Base-by-base conservation (phyloP, 169 alveolate genomes). In the Eimeria acervulina region DNA sequence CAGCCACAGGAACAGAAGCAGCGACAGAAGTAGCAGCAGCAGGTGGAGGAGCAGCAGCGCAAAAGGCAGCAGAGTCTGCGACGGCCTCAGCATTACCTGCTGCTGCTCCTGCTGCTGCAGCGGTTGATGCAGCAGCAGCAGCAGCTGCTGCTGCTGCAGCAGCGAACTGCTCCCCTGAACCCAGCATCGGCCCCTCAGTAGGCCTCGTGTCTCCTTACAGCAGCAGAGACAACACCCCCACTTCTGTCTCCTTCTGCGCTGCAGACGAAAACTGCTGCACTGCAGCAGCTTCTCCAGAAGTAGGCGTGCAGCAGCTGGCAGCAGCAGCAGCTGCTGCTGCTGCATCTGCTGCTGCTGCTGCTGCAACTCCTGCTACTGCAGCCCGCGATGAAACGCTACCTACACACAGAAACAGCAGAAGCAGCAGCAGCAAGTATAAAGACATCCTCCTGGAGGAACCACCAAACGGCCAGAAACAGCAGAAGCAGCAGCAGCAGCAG, bases 271-370 rank as follows among this genome's bases (percentile, higher is more conserved):
- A 81, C 72, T 81, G 90, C 70, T 61, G 90, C 90, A 81, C 90
- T 2, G 90, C 90, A 42, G 90, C 90, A 42, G 90, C 90, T 12
- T 42, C 90, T n/a, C 90, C 90, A 21, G 90, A 81, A 47, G 90
- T 81, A 36, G 42, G 72, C 21, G 7, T 42, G 90, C 66, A 42
- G 47, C 90, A 47, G 72, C 72, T 47, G 90, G 31, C 90, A 81
- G 90, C 72, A 81, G 70, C 90, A 1, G 70, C 90, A 47, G 90
- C 90, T 33, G 90, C 90, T 17, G 87, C 87, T 33, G 87, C 61
- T 38, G 63, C 87, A 2, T 13, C 61, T 76, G 87, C 87, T 76
- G 87, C 87, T 76, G n/a, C 87, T 17, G 15, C 59, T 51, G 59
- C 59, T 47, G 72, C 90, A 47, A 8, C 15, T 26, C 72, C 90